Percentiles rank a stretch among this genome's conserved stretches.
These are phyloP conservation scores for Phytophthora rubi DNA, from an alignment of 352 stramenopile species.

Conservation along the genomic window DNA sequence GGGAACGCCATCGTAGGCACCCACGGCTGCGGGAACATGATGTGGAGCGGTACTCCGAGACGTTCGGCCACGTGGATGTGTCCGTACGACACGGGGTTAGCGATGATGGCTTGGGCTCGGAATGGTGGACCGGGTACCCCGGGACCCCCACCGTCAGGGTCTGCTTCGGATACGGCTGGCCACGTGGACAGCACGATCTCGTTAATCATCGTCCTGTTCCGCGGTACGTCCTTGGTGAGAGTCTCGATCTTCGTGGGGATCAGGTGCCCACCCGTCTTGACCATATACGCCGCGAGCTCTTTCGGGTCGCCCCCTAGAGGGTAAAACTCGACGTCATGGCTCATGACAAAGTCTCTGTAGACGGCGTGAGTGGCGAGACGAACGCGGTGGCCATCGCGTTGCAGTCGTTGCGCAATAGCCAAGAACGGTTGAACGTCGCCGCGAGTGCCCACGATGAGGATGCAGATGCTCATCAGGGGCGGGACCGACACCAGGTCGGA, in stretches of 20 bases:
- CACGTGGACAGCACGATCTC: conserved; percentile 90
- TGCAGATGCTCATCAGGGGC: conserved; percentile 67
- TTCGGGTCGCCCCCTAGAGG: conserved; percentile 69
- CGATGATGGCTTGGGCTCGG: conserved; percentile 91
- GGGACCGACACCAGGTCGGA: conserved; percentile 16
- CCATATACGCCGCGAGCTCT: conserved; percentile 88
- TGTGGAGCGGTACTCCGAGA: conserved; percentile 91
- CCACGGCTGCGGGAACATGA: conserved; percentile 94
- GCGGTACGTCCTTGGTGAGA: conserved; percentile 59
- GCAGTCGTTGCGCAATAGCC: conserved; percentile 78
- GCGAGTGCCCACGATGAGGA: conserved; percentile 86
- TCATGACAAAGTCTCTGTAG: conserved; percentile 80
- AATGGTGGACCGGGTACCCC: conserved; percentile 60
- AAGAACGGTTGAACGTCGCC: conserved; percentile 85
- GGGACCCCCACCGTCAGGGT: conserved; percentile 67
- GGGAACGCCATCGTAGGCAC: conserved; percentile 85
- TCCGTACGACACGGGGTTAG: conserved; percentile 92
- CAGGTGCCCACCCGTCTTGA: conserved; percentile 75
- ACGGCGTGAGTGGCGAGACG: conserved; percentile 88
- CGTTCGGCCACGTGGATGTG: conserved; percentile 93
- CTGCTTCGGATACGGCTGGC: conserved; percentile 75
- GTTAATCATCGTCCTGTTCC: conserved; percentile 88
- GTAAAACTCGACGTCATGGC: conserved; percentile 72
- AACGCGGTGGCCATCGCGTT: conserved; percentile 86
- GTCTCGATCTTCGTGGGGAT: conserved; percentile 69